Conservation (phyloP, 2,329 filamentous ascomycete genomes). For the Thielaviopsis ethacetica region DNA sequence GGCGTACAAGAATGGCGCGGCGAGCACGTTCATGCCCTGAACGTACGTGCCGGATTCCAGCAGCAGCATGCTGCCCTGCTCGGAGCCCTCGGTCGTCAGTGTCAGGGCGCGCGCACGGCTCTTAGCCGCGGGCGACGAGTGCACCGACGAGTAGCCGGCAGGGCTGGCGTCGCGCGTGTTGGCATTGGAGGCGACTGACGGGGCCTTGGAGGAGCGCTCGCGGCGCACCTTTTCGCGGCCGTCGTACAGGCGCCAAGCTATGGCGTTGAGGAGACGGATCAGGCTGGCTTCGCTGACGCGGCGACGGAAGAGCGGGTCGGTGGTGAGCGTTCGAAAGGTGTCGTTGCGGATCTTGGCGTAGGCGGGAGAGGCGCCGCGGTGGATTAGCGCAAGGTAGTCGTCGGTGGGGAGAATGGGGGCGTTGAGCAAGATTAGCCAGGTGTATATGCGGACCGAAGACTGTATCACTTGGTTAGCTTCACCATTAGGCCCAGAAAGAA, state of each 20-base stretch:
- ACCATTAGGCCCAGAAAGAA: neutral
- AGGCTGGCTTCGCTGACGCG: slow-evolving; percentile 90
- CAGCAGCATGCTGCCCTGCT: slow-evolving; percentile 31
- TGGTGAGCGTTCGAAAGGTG: slow-evolving; percentile 90
- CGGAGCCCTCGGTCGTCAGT: slow-evolving; percentile 47
- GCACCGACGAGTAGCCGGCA: slow-evolving; percentile 1
- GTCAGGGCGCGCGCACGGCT: slow-evolving; percentile 39
- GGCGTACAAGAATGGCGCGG: slow-evolving; percentile 87
- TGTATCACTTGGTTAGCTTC: slow-evolving; percentile 20
- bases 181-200: slow-evolving; percentile 18
- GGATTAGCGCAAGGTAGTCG: slow-evolving; percentile 75
- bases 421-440: slow-evolving; percentile 89
- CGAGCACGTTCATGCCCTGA: slow-evolving; percentile 97
- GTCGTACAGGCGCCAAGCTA: slow-evolving; percentile 88
- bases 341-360: slow-evolving; percentile 98
- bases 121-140: slow-evolving; percentile 21
- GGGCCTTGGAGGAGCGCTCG: slow-evolving; percentile 15
- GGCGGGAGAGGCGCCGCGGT: slow-evolving; percentile 82
- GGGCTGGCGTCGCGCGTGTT: neutral
- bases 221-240: slow-evolving; percentile 37
- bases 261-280: slow-evolving; percentile 83
- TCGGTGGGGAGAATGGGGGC: slow-evolving; percentile 73
- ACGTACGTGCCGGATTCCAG: slow-evolving; percentile 74
- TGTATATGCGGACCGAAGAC: slow-evolving; percentile 87
- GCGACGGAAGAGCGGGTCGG: slow-evolving; percentile 89